Percentiles rank a stretch among this genome's conserved stretches.
These are phyloP conservation scores for Piromyces finnis DNA, from an alignment of 192 early-diverging fungal species.

Conservation along the genomic window DNA sequence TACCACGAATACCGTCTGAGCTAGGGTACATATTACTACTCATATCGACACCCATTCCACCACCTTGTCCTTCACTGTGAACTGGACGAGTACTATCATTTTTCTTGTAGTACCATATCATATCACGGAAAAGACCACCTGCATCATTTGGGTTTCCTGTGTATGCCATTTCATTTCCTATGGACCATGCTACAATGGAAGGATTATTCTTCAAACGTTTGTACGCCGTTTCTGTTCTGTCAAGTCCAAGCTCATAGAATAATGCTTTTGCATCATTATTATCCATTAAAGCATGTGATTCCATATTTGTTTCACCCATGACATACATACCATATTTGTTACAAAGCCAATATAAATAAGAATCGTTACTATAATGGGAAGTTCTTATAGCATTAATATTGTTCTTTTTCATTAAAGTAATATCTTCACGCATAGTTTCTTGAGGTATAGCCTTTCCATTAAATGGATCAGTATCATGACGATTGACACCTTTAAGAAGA, in stretches of 20 bases:
- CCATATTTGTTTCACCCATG: not conserved
- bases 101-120: not conserved
- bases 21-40: not conserved
- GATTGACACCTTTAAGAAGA: not conserved
- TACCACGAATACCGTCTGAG: not conserved
- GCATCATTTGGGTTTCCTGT: not conserved
- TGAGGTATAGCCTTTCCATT: not conserved
- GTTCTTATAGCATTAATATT: not conserved
- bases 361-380: not conserved
- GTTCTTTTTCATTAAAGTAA: not conserved
- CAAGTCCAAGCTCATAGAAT: not conserved
- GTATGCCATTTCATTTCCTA: not conserved
- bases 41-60: not conserved
- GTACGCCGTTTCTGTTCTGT: not conserved
- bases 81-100: not conserved
- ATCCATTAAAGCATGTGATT: not conserved
- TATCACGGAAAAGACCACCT: not conserved
- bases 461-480: not conserved
- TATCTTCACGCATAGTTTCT: not conserved
- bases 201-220: not conserved
- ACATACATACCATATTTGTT: not conserved
- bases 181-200: not conserved
- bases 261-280: not conserved
- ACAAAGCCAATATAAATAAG: not conserved
- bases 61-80: not conserved